Percentiles rank a stretch among this genome's conserved stretches.
Evolutionary conservation across 2,329 filamentous ascomycete genomes (phyloP).

Genomic region (Penicillium nordicum): DNA sequence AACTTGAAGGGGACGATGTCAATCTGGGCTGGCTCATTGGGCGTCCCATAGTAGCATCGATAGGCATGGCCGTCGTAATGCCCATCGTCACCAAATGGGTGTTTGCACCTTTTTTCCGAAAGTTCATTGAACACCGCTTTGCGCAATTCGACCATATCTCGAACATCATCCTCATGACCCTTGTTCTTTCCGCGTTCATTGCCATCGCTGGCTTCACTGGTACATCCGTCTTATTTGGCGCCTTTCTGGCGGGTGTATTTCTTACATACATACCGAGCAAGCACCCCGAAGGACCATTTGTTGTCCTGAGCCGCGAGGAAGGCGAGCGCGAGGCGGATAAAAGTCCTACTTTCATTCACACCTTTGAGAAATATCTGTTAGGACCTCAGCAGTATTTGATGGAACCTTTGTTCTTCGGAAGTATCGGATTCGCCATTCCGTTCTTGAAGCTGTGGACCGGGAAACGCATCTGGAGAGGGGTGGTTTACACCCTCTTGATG

Average conservation of each 20-base stretch:
- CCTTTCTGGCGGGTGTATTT: conserved; percentile 37
- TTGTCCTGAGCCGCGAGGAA: conserved; percentile 34
- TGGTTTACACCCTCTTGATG: conserved; percentile 32
- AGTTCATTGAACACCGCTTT: conserved; percentile 34
- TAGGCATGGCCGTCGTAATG: conserved; percentile 35
- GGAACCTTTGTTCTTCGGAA: conserved; percentile 34
- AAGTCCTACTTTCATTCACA: conserved; percentile 39
- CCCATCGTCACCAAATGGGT: conserved; percentile 39
- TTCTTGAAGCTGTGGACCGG: conserved; percentile 34
- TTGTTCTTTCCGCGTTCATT: conserved; percentile 33
- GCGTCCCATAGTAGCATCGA: conserved; percentile 39
- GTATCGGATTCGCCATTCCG: conserved; percentile 33
- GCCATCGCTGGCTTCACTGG: conserved; percentile 37
- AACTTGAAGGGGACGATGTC: conserved; percentile 19
- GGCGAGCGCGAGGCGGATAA: conserved; percentile 34
- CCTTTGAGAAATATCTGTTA: conserved; percentile 39
- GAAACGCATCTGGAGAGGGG: conserved; percentile 31
- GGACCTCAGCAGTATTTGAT: conserved; percentile 35
- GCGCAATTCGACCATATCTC: conserved; percentile 34
- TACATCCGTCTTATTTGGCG: conserved; percentile 40
- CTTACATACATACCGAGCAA: conserved; percentile 38
- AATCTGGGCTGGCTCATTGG: conserved; percentile 41
- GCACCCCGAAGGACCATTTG: conserved; percentile 36
- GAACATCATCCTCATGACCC: conserved; percentile 36
- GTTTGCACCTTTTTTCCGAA: conserved; percentile 39